Base-by-base conservation (phyloP, 2,329 filamentous ascomycete genomes). In the Seiridium unicorne region DNA sequence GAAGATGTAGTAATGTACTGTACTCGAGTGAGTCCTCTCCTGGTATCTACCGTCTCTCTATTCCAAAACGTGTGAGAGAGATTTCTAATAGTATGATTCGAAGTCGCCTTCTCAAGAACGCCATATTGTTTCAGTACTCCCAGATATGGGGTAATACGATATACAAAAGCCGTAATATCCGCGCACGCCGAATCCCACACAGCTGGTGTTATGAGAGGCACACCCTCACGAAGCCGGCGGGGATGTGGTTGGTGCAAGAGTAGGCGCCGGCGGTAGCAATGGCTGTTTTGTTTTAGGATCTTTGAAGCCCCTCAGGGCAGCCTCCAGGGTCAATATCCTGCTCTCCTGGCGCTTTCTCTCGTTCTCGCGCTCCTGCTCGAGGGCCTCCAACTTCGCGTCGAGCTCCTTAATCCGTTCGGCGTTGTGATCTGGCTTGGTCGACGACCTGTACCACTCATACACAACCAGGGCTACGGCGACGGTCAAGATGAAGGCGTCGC, bases 401-500 rank as follows among this genome's bases (percentile, higher is more conserved):
- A 88, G 75, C 60, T 81, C 81, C 34, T 80, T 77, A 58, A 87
- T 79, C 62, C 74, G 80, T 67, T 85, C 80, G 48, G 77, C 74
- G 66, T 84, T 86, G 58, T 75, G 64, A 65, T 89, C 86, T 7
- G 86, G 85, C 71, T 89, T 89, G 65, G 79, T 76, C n/a, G 80
- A 78, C 6, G 82, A 76, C 65, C 80, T 82, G 71, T 84, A 83
- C 64, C 84, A 87, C 73, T 89, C 86, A 70, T 85, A 89, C 42
- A 88, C 73, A 59, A 89, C 81, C 55, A 89, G 70, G 26, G 72
- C 79, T 11, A 78, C 76, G 5, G 85, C 86, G 34, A 89, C 85
- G 5, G 79, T 68, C 26, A 89, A 77, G 61, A 89, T 88, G 68
- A 89, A 89, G 13, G 77, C 75, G 64, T 89, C 86, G 46, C 86